Conservation (phyloP, 2,329 filamentous ascomycete genomes). For the Sporothrix dimorphospora region DNA sequence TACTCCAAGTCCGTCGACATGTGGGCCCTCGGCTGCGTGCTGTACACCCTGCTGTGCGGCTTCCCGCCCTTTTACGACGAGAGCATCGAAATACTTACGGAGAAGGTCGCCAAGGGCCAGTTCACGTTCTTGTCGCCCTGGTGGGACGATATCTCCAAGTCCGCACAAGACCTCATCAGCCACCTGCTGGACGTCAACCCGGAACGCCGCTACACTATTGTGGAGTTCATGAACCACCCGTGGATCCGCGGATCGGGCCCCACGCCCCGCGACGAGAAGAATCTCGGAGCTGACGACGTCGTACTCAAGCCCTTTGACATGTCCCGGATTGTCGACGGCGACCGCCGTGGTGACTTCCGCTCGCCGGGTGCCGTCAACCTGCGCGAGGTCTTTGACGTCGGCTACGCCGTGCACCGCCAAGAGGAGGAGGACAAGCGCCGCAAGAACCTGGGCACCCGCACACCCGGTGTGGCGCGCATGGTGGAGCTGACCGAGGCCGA, state of each 20-base stretch:
- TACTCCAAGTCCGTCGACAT: conserved; percentile 99
- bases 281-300: conserved; percentile 46
- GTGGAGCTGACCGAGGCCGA: conserved; percentile 72
- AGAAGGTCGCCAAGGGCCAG: conserved; percentile 95
- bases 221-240: conserved; percentile 89
- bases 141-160: conserved; percentile 98
- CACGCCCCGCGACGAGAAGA: conserved; percentile 63
- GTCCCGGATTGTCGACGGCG: conserved; percentile 56
- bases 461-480: conserved; percentile 55
- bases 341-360: conserved; percentile 85
- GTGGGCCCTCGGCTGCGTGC: conserved; percentile 96
- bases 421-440: conserved; percentile 93
- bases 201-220: conserved; percentile 91
- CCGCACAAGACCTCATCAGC: conserved; percentile 89
- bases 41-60: conserved; percentile 95
- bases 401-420: conserved; percentile 95
- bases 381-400: conserved; percentile 95
- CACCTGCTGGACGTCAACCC: conserved; percentile 94
- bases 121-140: conserved; percentile 98
- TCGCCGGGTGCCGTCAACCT: conserved; percentile 94
- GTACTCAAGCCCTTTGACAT: conserved; percentile 61
- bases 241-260: conserved; percentile 76
- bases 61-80: conserved; percentile 99
- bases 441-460: conserved; percentile 78
- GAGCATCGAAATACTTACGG: conserved; percentile 93